A percentile compares a stretch with the other conserved stretches of the same genome.
Evolutionary conservation across 345 rosid species (phyloP).

Genomic region (Salix purpurea): DNA sequence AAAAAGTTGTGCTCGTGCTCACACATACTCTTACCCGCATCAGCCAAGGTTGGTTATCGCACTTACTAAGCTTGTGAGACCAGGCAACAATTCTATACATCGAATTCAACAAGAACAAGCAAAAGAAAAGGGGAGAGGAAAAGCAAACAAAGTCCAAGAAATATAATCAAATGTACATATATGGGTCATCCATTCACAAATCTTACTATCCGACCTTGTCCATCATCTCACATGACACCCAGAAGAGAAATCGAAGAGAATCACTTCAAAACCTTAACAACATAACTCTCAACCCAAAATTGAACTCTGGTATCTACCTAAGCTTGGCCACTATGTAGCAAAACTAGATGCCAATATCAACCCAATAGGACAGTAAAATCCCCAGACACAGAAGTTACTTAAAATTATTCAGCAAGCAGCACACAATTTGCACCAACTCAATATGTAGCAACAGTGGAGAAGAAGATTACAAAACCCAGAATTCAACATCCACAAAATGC

Average conservation of each 20-base stretch:
- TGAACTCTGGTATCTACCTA: background rate
- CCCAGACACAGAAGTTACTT: background rate
- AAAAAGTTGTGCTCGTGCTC: background rate
- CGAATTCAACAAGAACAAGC: background rate
- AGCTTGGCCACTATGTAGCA: conserved; percentile 11
- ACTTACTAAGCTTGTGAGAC: background rate
- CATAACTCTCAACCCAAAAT: background rate
- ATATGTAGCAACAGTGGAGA: conserved; percentile 4
- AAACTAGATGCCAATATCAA: conserved; percentile 15
- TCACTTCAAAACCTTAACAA: background rate
- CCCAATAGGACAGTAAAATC: background rate
- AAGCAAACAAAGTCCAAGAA: background rate
- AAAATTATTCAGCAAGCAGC: conserved; percentile 7
- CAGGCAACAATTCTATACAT: background rate
- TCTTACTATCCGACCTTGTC: background rate
- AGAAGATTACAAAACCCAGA: conserved; percentile 5
- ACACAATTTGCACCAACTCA: conserved; percentile 6
- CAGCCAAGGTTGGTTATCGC: background rate
- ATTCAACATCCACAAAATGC: background rate
- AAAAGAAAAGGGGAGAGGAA: background rate
- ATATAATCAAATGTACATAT: background rate
- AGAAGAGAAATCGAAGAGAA: background rate
- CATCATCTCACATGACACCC: background rate
- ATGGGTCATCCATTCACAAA: background rate
- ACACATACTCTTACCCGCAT: background rate